A percentile compares a stretch with the other conserved stretches of the same genome.
These are phyloP conservation scores for Spathaspora sp. DNA, from an alignment of 1,139 yeast genomes.

Conservation along the genomic window DNA sequence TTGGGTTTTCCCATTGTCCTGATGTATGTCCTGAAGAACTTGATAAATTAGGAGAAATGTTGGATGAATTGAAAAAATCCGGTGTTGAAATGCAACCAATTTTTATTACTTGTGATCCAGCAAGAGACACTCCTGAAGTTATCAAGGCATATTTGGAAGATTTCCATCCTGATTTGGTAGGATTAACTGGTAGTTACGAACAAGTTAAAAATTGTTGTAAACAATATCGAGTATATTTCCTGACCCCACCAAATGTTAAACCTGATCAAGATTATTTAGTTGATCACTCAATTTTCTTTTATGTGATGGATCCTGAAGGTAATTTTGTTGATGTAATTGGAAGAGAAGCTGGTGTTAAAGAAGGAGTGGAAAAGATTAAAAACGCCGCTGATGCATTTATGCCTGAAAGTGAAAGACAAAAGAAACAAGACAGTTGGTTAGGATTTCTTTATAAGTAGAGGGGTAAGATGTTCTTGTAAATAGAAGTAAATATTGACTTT, in stretches of 20 bases:
- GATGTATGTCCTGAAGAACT: conserved; percentile 98
- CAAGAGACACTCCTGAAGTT: conserved; percentile 85
- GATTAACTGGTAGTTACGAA: conserved; percentile 88
- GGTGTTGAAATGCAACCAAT: conserved; percentile 72
- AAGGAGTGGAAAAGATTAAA: conserved; percentile 76
- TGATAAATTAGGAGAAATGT: conserved; percentile 82
- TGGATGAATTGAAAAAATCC: conserved; percentile 62
- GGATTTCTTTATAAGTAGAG: conserved; percentile 50
- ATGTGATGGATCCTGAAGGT: conserved; percentile 96
- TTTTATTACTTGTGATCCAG: conserved; percentile 95
- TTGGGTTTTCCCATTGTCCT: conserved; percentile 97
- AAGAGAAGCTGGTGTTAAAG: conserved; percentile 77
- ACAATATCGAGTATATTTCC: conserved; percentile 87
- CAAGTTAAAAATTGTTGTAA: conserved; percentile 82
- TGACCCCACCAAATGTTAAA: conserved; percentile 90
- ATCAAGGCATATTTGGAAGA: conserved; percentile 76
- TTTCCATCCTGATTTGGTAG: conserved; percentile 85
- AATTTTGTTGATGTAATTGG: conserved; percentile 93
- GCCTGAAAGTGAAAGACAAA: conserved; percentile 69
- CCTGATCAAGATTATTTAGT: conserved; percentile 96
- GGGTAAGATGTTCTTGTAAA: no score
- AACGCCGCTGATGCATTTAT: conserved; percentile 76
- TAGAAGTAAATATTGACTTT: neutral
- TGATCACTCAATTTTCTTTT: conserved; percentile 94
- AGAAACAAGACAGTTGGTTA: conserved; percentile 55